Conservation (phyloP, 805 yeast species). For the Metschnikowia similis region DNA sequence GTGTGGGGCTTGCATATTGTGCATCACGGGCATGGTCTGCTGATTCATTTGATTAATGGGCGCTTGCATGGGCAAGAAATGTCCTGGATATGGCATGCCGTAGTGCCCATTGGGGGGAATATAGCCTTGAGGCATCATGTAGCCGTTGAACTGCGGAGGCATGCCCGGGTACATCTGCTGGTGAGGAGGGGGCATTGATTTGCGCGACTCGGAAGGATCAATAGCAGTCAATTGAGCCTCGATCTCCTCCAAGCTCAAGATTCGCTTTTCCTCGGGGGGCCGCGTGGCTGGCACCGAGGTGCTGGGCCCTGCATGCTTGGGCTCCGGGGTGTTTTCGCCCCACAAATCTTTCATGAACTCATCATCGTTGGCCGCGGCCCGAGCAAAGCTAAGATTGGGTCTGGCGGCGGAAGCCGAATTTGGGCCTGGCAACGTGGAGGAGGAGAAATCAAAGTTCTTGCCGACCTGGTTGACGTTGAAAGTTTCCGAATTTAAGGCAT, state of each 20-base stretch:
- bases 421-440: constrained; percentile 19
- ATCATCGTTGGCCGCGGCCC: constrained; percentile 39
- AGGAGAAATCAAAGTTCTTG: constrained; percentile 64
- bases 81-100: constrained; percentile 24
- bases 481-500: constrained; percentile 76
- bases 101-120: constrained; percentile 35
- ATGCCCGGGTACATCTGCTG: constrained; percentile 32
- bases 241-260: constrained; percentile 75
- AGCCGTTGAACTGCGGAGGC: constrained; percentile 33
- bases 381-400: constrained; percentile 37
- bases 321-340: constrained; percentile 35
- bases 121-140: constrained; percentile 39
- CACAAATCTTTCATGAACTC: constrained; percentile 44
- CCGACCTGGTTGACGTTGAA: constrained; percentile 59
- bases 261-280: constrained; percentile 33
- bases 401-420: constrained; percentile 16
- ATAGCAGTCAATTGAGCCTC: constrained; percentile 69
- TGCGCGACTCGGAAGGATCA: constrained; percentile 26
- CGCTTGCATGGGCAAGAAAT: constrained; percentile 19
- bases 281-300: constrained; percentile 33
- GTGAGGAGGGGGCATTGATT: constrained; percentile 15
- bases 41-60: constrained; percentile 11
- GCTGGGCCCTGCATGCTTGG: constrained; percentile 9
- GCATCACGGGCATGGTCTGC: constrained; percentile 24
- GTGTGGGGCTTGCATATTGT: constrained; percentile 16